phyloP scores from a whole-genome alignment of 768 basidiomycete genomes.

The Coprinopsis sp. region DNA sequence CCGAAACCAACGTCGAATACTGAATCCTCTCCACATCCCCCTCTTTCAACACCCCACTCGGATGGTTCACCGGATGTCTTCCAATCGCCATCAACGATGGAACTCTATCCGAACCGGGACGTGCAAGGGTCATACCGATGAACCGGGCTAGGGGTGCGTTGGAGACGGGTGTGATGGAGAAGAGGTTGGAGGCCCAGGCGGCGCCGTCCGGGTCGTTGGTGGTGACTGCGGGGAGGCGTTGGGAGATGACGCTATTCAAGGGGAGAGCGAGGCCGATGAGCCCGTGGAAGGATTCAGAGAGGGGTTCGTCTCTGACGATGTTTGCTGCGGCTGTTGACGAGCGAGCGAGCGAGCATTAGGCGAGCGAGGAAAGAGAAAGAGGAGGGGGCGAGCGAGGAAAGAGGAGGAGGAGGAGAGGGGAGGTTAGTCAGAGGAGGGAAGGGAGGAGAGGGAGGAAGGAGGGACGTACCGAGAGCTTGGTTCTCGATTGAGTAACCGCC shows the following conservation, averaged over 20 bases:
- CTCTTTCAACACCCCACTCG: no score
- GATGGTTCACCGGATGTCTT: conserved; percentile 47
- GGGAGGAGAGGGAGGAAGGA: not conserved
- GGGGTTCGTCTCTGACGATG: conserved; percentile 50
- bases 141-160: conserved; percentile 58
- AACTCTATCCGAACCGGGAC: conserved; percentile 56
- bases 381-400: no score
- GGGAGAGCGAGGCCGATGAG: conserved; percentile 76
- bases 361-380: no score
- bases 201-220: conserved; percentile 60
- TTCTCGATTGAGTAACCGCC: conserved; percentile 59
- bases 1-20: conserved; percentile 45
- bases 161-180: conserved; percentile 54
- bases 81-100: conserved; percentile 68
- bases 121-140: conserved; percentile 48
- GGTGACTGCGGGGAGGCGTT: conserved; percentile 42
- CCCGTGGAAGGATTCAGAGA: conserved; percentile 54
- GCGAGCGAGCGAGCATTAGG: no score
- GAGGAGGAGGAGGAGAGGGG: no score
- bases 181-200: conserved; percentile 62
- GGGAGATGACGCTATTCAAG: conserved; percentile 61
- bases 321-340: conserved; percentile 66
- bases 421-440: no score
- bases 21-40: no score
- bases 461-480: conserved; percentile 64